Conservation (phyloP, 139 green algal genomes). For the Tetradesmus obliquus region DNA sequence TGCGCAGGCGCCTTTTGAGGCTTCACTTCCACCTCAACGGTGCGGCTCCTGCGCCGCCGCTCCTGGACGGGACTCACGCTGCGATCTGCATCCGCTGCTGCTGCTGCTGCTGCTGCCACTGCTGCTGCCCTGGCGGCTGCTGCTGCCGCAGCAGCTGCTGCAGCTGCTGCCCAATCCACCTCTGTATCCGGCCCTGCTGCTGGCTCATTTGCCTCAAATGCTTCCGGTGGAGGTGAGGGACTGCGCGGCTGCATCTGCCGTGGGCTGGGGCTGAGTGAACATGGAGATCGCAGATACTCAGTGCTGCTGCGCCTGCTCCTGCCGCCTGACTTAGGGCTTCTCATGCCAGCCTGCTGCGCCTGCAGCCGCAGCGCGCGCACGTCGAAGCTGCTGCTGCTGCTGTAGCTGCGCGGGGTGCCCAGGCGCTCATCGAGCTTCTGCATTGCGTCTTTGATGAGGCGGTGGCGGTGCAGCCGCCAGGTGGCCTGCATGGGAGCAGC, state of each 20-base stretch:
- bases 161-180: neutral
- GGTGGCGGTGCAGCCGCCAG: slow-evolving; percentile 12
- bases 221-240: neutral
- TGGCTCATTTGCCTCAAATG: neutral
- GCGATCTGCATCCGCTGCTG: neutral
- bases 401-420: neutral
- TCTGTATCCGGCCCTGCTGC: neutral
- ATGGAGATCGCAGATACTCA: neutral
- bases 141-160: neutral
- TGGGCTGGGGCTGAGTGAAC: neutral
- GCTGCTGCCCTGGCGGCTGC: neutral
- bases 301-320: neutral
- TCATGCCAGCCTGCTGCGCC: neutral
- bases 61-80: neutral
- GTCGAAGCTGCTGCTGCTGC: neutral
- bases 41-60: neutral
- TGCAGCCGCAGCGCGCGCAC: neutral
- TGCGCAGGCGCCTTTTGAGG: neutral
- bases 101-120: neutral
- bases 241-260: neutral
- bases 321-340: neutral
- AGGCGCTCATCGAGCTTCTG: neutral
- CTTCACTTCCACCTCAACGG: neutral
- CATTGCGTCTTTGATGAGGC: neutral
- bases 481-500: neutral